These are phyloP conservation scores for Stereocaulon alpinum DNA, from an alignment of 495 filamentous ascomycete genomes.

Conservation along the genomic window DNA sequence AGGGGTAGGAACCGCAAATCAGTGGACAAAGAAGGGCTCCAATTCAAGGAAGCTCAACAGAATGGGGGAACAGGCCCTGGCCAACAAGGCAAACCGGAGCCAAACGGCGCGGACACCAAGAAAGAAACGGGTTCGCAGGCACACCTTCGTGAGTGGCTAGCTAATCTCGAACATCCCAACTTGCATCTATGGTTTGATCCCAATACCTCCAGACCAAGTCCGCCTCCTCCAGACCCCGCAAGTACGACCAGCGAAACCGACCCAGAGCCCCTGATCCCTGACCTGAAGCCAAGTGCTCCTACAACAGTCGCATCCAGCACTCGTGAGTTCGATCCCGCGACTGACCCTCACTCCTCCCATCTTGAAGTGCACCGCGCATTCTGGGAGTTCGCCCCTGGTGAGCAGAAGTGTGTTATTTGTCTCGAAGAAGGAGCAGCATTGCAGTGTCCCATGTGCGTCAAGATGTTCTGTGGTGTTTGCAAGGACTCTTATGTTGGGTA, in stretches of 20 bases:
- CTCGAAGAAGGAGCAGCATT: not conserved
- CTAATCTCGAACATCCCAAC: too few species aligned
- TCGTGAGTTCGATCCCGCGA: too few species aligned
- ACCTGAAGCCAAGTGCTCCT: not conserved
- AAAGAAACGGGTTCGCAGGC: too few species aligned
- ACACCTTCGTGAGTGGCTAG: too few species aligned
- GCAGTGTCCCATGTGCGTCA: slow-evolving; percentile 5
- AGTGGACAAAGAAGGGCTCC: too few species aligned
- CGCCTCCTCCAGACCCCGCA: not conserved
- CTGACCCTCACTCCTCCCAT: not conserved
- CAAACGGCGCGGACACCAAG: too few species aligned
- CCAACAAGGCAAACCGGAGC: too few species aligned
- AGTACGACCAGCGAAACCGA: not conserved
- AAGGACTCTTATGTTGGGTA: not conserved
- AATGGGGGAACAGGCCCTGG: too few species aligned
- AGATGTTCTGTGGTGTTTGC: slow-evolving; percentile 1
- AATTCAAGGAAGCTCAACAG: too few species aligned
- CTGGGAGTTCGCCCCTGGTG: not conserved
- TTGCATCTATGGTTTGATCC: not conserved
- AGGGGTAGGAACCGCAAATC: too few species aligned
- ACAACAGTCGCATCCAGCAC: not conserved
- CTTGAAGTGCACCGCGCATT: slow-evolving; percentile 6
- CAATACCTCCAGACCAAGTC: too few species aligned
- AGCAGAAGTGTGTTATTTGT: not conserved
- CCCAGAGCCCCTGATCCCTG: not conserved